Evolutionary conservation across 169 alveolate species (phyloP), one percentile per base, ranked within the genome.

Genomic region (Plasmodium yoelii): DNA sequence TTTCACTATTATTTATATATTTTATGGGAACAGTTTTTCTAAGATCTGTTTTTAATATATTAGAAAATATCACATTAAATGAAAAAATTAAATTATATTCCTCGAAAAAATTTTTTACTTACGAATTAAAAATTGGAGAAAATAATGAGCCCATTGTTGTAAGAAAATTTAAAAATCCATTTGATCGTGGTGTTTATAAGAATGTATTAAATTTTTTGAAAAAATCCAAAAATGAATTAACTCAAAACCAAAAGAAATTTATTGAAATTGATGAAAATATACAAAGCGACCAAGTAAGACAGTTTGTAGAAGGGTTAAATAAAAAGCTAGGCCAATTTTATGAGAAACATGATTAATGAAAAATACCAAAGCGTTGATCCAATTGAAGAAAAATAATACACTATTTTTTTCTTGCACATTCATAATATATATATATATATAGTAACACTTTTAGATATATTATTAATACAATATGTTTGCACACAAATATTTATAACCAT

Each of bases 61-160:
- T 80, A 24, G 90, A 80, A n/a, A 80, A 80, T 53, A 80, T 80
- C 15, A 80, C 90, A 53, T 80, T 80, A 0, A 80, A 80, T 80
- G 90, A 80, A 22, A 80, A 80, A 44, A 65, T 53, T 28, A 65
- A 80, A 65, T 56, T 80, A 68, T 80, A 80, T 47, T 51, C 77
- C 18, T 42, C 77, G 5, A 80, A 65, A 42, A 51, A n/a, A 39
- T 80, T 80, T 80, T 59, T 80, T 53, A 28, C 77, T 0, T 80
- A 80, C 46, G 72, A 64, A 28, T 80, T 80, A 46, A 80, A 51
- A 46, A 49, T 65, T 13, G 90, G 39, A 26, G 46, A 80, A 69
- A 64, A 80, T 65, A 80, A 80, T 19, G 77, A 80, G 44, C 90
- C 90, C 13, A 12, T 56, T 39, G 70, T 80, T 42, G 56, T 80